Evolutionary conservation across 441 rosid species (phyloP), one percentile per base, ranked within the genome.

Genomic region (Breynia disticha): DNA sequence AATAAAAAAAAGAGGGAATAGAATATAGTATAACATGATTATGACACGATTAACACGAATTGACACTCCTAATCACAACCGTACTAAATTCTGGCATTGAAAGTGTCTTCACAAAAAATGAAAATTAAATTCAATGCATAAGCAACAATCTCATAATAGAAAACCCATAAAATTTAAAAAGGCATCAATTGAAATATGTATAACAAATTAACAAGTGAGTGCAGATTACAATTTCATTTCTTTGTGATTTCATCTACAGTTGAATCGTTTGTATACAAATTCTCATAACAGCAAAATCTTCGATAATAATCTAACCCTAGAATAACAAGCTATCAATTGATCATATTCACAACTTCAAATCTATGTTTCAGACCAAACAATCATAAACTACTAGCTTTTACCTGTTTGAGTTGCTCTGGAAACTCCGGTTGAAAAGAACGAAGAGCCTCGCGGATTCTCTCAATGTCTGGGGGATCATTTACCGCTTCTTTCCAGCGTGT

Each of bases 341-440:
- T 14, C 5, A 12, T 5, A 2, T 1, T 39, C 5, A 39, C 14
- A 14, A 14, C 20, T 19, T 46, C 11, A 12, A 55, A 7, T 22
- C 22, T 11, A 13, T 32, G 38, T 32, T 48, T 14, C 38, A 4
- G 38, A 24, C n/a, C 43, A 44, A 22, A 10, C 7, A 42, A 60
- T 66, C 42, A 70, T 19, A 60, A 43, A 43, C 59, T 65, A 50
- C 48, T 22, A 43, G 62, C 63, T 54, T 70, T 51, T 20, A 56
- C 55, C 71, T 48, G 71, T 44, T 66, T 35, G 5, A 42, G 62
- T 57, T 58, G 65, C 16, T 64, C 57, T 4, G 48, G 62, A 56
- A 56, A 63, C 16, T 64, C 57, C 3, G 48, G 19, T 43, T 44
- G 54, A 60, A 65, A 59, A 5, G 72, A 72, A 62, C 75, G 72